Evolutionary conservation across 208 protist genomes (phyloP).

Genomic region (Leishmania braziliensis): DNA sequence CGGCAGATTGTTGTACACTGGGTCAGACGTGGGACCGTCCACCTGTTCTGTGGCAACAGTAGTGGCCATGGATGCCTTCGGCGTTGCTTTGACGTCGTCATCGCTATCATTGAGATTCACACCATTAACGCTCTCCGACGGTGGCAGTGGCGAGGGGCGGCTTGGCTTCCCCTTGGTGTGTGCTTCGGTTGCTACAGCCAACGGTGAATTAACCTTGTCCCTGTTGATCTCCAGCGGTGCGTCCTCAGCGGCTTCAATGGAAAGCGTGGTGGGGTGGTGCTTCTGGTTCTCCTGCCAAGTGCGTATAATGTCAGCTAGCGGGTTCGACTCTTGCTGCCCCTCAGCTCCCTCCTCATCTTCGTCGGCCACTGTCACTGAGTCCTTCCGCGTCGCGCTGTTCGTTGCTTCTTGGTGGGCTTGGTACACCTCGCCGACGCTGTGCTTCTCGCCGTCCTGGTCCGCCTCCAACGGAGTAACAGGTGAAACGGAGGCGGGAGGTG

Average conservation of each 20-base stretch:
- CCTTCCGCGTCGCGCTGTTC: background rate
- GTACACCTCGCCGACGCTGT: background rate
- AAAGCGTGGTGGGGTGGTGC: constrained; percentile 22
- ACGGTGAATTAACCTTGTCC: constrained; percentile 2
- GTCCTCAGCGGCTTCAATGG: constrained; percentile 19
- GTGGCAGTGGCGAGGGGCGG: background rate
- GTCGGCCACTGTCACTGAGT: background rate
- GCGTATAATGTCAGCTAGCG: constrained; percentile 17
- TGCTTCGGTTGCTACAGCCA: background rate
- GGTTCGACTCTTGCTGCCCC: constrained; percentile 3
- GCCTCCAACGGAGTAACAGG: background rate
- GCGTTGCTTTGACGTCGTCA: background rate
- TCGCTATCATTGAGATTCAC: background rate
- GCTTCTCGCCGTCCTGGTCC: background rate
- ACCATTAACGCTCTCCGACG: background rate
- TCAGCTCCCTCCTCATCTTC: constrained; percentile 6
- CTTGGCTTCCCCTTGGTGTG: background rate
- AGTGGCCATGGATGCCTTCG: background rate
- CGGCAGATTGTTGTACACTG: constrained; percentile 17
- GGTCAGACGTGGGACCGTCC: background rate
- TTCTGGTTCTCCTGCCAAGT: constrained; percentile 27
- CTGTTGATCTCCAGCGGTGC: constrained; percentile 27
- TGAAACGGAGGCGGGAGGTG: background rate
- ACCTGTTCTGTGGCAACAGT: background rate
- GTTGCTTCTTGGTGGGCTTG: background rate